These are phyloP conservation scores for Arachis monticola DNA, from an alignment of 331 rosid genomes.

Conservation along the genomic window DNA sequence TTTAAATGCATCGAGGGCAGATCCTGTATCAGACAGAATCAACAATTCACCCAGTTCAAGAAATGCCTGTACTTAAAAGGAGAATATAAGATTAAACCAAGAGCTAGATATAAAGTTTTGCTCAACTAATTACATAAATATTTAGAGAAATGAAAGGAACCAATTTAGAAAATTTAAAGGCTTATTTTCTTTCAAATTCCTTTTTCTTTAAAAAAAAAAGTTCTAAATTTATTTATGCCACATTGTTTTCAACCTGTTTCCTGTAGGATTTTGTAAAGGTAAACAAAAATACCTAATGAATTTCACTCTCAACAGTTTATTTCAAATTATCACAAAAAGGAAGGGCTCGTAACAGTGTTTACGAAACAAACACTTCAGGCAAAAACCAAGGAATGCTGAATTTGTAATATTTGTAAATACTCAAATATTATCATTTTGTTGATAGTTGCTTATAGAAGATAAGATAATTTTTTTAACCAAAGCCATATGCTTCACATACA, in stretches of 20 bases:
- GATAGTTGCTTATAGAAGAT: neutral
- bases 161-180: conserved; percentile 12
- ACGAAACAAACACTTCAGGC: neutral
- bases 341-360: neutral
- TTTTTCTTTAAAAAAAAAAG: too few species aligned
- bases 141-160: conserved; percentile 26
- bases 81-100: conserved; percentile 25
- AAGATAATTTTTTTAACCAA: neutral
- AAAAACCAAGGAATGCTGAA: neutral
- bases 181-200: too few species aligned
- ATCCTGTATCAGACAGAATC: conserved; percentile 81
- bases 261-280: too few species aligned
- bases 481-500: neutral
- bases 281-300: neutral
- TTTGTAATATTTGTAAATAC: conserved; percentile 12
- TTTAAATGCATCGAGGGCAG: conserved; percentile 91
- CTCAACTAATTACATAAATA: conserved; percentile 16
- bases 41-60: conserved; percentile 93
- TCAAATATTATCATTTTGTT: neutral
- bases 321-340: neutral
- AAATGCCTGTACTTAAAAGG: conserved; percentile 67
- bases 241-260: too few species aligned
- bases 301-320: neutral
- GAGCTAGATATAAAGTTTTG: conserved; percentile 32
- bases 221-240: too few species aligned